These are phyloP conservation scores for Phytophthora constricta DNA, from an alignment of 352 stramenopile species.

Conservation along the genomic window DNA sequence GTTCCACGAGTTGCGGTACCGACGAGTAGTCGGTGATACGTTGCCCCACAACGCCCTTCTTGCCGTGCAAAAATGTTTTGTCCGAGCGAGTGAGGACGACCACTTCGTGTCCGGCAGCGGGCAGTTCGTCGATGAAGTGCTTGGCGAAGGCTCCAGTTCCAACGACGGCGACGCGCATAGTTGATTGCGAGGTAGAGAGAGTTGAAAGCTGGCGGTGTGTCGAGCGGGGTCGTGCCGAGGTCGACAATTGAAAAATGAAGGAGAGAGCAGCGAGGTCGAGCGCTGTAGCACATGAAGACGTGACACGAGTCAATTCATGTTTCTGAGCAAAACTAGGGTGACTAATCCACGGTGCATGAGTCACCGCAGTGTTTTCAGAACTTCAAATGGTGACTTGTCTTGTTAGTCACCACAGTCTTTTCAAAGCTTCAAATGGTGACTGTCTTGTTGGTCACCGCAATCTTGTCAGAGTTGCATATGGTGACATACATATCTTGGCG, in stretches of 20 bases:
- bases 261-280: too few relatives aligned
- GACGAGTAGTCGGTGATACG: slow-evolving; percentile 42
- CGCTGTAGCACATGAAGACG: neutral
- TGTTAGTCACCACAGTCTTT: too few relatives aligned
- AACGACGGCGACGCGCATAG: slow-evolving; percentile 46
- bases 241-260: neutral
- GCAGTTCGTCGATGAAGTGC: slow-evolving; percentile 38
- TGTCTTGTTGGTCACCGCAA: too few relatives aligned
- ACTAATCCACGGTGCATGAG: neutral
- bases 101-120: slow-evolving; percentile 36
- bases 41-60: slow-evolving; percentile 37
- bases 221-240: too few relatives aligned
- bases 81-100: slow-evolving; percentile 45
- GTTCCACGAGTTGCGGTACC: slow-evolving; percentile 21
- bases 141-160: slow-evolving; percentile 45
- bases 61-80: slow-evolving; percentile 44
- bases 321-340: neutral
- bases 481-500: too few relatives aligned
- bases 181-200: neutral
- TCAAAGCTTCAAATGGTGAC: too few relatives aligned
- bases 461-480: too few relatives aligned
- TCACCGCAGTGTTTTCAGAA: neutral
- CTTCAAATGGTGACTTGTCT: neutral
- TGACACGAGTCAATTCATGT: neutral
- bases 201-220: neutral